Percentiles rank a stretch among this genome's conserved stretches.
Conservation (phyloP, 148 eudicot genomes). For the Drosera capensis region DNA sequence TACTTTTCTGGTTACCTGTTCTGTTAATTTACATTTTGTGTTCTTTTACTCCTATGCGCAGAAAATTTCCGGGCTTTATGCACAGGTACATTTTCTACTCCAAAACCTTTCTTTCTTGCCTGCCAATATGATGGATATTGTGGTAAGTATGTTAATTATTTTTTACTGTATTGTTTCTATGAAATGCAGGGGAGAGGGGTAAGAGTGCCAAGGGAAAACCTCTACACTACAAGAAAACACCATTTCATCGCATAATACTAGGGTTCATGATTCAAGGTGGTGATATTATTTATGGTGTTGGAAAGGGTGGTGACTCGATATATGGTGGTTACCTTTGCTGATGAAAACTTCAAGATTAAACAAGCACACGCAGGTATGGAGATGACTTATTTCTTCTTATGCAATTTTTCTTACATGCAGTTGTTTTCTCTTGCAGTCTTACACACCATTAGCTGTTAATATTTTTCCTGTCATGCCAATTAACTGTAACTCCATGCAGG, state of each 20-base stretch:
- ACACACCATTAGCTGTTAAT: no score
- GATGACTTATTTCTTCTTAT: no score
- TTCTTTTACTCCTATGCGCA: constrained; percentile 14
- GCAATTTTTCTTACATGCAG: no score
- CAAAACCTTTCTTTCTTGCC: neutral
- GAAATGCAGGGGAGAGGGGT: constrained; percentile 57
- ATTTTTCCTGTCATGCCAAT: no score
- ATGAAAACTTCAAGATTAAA: no score
- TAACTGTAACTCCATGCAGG: constrained; percentile 49
- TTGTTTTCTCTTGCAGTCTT: no score
- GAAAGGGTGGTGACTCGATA: no score
- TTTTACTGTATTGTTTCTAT: neutral
- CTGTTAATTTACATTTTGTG: neutral
- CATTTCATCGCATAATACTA: constrained; percentile 1
- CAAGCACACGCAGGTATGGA: no score
- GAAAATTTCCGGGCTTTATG: constrained; percentile 86
- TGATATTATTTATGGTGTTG: no score
- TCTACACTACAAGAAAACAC: constrained; percentile 38
- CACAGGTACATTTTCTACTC: constrained; percentile 40
- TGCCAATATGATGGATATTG: neutral
- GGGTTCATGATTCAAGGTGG: no score
- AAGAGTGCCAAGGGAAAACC: constrained; percentile 35
- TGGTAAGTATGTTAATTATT: neutral
- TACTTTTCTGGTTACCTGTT: neutral
- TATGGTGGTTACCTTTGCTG: no score